These are phyloP conservation scores for Huntiella savannae DNA, from an alignment of 2,329 filamentous ascomycete genomes.

Conservation along the genomic window DNA sequence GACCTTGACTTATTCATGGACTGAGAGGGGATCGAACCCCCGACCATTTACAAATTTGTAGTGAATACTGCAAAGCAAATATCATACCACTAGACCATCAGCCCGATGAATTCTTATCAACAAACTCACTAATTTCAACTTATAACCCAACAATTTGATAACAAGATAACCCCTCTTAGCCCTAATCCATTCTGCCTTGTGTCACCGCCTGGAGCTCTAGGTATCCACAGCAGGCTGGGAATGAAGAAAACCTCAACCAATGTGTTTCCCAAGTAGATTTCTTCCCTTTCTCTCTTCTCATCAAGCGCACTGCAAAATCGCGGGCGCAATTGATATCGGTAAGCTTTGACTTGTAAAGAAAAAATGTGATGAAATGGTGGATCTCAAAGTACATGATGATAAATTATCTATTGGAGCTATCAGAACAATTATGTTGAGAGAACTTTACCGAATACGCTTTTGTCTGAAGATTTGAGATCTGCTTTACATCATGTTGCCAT, in stretches of 20 bases:
- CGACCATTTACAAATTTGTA: constrained; percentile 12
- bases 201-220: constrained; percentile 1
- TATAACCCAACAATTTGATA: background rate
- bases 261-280: background rate
- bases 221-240: background rate
- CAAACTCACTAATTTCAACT: background rate
- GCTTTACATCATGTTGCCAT: constrained; percentile 11
- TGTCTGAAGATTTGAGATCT: constrained; percentile 18
- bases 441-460: constrained; percentile 36
- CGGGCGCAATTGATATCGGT: constrained; percentile 1
- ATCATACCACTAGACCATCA: constrained; percentile 13
- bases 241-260: background rate
- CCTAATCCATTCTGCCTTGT: background rate
- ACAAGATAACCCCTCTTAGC: background rate
- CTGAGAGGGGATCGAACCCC: constrained; percentile 13
- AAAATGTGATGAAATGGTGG: background rate
- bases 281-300: background rate
- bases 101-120: constrained; percentile 6
- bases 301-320: background rate
- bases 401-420: constrained; percentile 56
- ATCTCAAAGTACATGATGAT: constrained; percentile 25
- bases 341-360: constrained; percentile 1
- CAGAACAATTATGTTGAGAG: constrained; percentile 45
- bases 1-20: constrained; percentile 3
- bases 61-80: constrained; percentile 12